Base-by-base conservation (phyloP, 805 yeast genomes). In the Starmerella sp. region DNA sequence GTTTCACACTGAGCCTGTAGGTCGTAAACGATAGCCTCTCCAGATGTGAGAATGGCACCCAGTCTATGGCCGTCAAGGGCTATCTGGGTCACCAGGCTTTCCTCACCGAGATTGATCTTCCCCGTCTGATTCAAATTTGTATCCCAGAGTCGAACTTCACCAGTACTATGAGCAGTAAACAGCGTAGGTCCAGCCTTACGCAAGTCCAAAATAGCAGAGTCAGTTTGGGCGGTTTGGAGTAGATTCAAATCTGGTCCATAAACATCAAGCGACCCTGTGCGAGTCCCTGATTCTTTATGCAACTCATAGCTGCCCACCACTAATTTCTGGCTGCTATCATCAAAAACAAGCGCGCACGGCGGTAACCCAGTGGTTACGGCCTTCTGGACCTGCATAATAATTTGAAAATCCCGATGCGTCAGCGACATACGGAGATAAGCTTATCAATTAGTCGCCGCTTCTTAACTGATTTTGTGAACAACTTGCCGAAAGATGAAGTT, bases 301-400 rank as follows among this genome's bases (percentile, higher is more conserved):
- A 91, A 72, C 54, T 83, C 79, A 66, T 93, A 91, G 0, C 96
- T 89, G 0, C 97, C 97, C 0, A 87, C 67, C 10, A 87, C 65
- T 1, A 87, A 59, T 6, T 77, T 64, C 22, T 22, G 43, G 44
- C 80, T 78, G 0, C 63, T 56, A 0, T 85, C 84, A 51, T 77
- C 79, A 9, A 39, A 39, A 15, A 82, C 75, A 4, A 91, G 67
- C 45, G 86, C 83, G 66, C 97, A 93, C 1, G 97, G 97, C 0
- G 97, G 97, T 2, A 81, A 71, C 1, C 71, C 67, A 0, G 91
- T 73, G 29, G 68, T 70, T 3, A 73, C 67, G 1, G 39, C 47
- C 31, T 43, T 35, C 17, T n/a, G 44, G 6, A 53, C 30, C 17
- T 46, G 49, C 45, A 28, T 42, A 42, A 11, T n/a, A 22, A 15